Conservation (phyloP, 768 basidiomycete species). For the Russula dissimulans region DNA sequence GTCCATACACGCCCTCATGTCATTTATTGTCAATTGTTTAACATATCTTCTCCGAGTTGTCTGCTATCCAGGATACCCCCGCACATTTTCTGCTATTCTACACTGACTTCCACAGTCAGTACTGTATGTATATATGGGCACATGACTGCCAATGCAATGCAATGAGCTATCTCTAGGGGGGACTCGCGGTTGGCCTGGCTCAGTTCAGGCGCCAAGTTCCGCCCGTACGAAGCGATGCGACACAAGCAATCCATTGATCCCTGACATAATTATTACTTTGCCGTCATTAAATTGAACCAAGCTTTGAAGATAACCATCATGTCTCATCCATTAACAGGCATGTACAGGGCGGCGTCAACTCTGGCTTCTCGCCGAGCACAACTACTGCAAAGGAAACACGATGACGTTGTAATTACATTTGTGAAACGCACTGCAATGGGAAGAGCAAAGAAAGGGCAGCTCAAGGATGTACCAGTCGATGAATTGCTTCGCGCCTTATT, state of each 20-base stretch:
- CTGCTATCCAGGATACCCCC: slow-evolving; percentile 14
- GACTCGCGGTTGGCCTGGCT: background rate
- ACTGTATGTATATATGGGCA: slow-evolving; percentile 3
- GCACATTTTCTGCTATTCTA: slow-evolving; percentile 1
- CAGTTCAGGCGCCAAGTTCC: slow-evolving; percentile 1
- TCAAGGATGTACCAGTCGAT: slow-evolving; percentile 83
- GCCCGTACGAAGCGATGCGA: background rate
- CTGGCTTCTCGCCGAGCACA: slow-evolving; percentile 29
- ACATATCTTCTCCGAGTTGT: background rate
- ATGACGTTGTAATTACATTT: slow-evolving; percentile 87
- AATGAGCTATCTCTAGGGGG: no score
- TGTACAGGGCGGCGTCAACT: slow-evolving; percentile 20
- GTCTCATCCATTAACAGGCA: background rate
- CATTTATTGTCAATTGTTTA: slow-evolving; percentile 10
- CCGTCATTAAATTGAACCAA: no score
- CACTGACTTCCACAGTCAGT: background rate
- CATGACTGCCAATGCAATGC: background rate
- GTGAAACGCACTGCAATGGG: slow-evolving; percentile 88
- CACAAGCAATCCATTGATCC: background rate
- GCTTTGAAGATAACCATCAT: background rate
- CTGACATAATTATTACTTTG: background rate
- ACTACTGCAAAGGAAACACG: slow-evolving; percentile 58
- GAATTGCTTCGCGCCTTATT: slow-evolving; percentile 78
- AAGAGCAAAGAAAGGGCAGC: slow-evolving; percentile 81
- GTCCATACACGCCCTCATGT: background rate